Evolutionary conservation across 2,329 filamentous ascomycete genomes (phyloP).

Genomic region (Colletotrichum zoysiae): DNA sequence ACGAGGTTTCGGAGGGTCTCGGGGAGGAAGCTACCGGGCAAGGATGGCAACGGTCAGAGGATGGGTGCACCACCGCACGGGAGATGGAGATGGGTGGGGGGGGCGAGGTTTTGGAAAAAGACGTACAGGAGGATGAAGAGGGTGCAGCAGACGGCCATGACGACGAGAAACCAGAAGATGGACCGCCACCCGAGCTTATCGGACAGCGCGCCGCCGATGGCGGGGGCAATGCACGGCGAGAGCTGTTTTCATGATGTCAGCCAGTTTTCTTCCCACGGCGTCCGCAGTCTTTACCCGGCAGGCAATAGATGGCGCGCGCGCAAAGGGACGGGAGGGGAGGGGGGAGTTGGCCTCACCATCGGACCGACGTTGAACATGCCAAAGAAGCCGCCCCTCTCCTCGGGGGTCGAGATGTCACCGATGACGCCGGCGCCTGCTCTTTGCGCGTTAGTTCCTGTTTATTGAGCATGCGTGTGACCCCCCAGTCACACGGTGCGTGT

Average conservation of each 20-base stretch:
- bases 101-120: too few species aligned
- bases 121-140: constrained; percentile 48
- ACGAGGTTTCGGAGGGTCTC: constrained; percentile 49
- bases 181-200: constrained; percentile 63
- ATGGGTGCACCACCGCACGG: rapidly evolving
- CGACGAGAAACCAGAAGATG: constrained; percentile 67
- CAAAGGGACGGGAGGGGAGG: too few species aligned
- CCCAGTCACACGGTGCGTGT: too few species aligned
- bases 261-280: too few species aligned
- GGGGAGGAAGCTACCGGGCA: constrained; percentile 44
- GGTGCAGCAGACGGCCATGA: constrained; percentile 56
- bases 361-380: constrained; percentile 52
- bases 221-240: constrained; percentile 61
- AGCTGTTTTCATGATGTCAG: constrained; percentile 43
- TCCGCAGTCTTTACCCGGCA: not conserved
- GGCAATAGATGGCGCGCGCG: too few species aligned
- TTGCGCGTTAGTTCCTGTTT: not conserved
- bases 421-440: constrained; percentile 49
- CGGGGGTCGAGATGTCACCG: constrained; percentile 49
- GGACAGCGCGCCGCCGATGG: constrained; percentile 62
- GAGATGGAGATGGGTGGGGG: too few species aligned
- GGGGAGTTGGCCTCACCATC: constrained; percentile 41
- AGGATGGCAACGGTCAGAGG: not conserved
- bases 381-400: constrained; percentile 51
- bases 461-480: too few species aligned